Evolutionary conservation across 345 rosid genomes (phyloP).

Genomic region (Streptanthus diversifolius): DNA sequence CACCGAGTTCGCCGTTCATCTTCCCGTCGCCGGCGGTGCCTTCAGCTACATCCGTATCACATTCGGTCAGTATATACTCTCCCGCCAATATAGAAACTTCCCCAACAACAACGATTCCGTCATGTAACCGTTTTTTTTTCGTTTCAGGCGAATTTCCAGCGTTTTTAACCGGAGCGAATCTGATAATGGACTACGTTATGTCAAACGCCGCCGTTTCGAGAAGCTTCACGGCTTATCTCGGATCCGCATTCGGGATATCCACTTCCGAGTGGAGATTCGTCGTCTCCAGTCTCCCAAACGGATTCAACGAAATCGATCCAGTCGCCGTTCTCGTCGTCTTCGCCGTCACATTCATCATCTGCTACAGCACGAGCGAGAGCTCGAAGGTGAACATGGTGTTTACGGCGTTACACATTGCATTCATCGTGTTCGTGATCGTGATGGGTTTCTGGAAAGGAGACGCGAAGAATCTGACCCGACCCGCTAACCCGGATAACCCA

Average conservation of each 20-base stretch:
- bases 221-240: constrained; percentile 70
- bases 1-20: constrained; percentile 94
- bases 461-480: constrained; percentile 52
- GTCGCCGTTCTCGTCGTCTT: constrained; percentile 60
- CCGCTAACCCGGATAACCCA: constrained; percentile 46
- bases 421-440: constrained; percentile 63
- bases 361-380: constrained; percentile 80
- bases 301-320: constrained; percentile 71
- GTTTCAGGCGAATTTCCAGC: constrained; percentile 77
- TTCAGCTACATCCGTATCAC: constrained; percentile 90
- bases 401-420: constrained; percentile 66
- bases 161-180: constrained; percentile 76
- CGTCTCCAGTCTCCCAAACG: constrained; percentile 56
- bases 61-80: constrained; percentile 47
- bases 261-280: constrained; percentile 59
- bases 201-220: constrained; percentile 97
- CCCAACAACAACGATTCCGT: too few relatives aligned
- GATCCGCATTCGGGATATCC: constrained; percentile 60
- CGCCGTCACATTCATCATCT: constrained; percentile 63
- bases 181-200: constrained; percentile 76
- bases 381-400: constrained; percentile 72
- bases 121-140: constrained; percentile 3
- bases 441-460: constrained; percentile 81
- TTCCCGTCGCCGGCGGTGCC: constrained; percentile 99
- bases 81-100: too few relatives aligned